Base-by-base conservation (phyloP, 257 asterid species). In the Jacaranda copaia region DNA sequence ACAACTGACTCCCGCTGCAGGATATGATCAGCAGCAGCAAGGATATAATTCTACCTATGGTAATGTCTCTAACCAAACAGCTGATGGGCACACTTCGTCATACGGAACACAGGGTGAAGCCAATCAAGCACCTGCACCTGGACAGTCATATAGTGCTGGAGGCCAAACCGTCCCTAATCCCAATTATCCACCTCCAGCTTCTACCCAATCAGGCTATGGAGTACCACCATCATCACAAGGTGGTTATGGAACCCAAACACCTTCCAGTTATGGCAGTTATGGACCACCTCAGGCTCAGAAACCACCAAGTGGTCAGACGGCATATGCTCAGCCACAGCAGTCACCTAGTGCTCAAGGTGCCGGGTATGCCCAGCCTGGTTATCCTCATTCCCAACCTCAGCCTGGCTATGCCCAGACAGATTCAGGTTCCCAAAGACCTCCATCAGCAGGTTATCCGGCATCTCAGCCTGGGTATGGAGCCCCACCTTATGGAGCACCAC, bases 1-100 rank as follows among this genome's bases (percentile, higher is more conserved):
- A 19, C 93, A 81, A 58, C 72, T 86, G 2, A 88, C 77, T 71
- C 73, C 93, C 0, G 70, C 63, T 40, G 70, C 91, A 15, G 93
- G 96, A 38, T 92, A 92, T 68, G 97, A 92, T 68, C 93, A 88
- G 84, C 97, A 86, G 76, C 96, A 93, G 68, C 97, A 91, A 79
- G 95, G 93, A 67, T 92, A 91, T 72, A 85, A 78, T 75, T 81
- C 97, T 15, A 16, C 88, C 67, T 73, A 81, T 61, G 83, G 86
- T 18, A 80, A 42, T n/a, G 74, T 55, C 45, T 39, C 89, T 15
- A 83, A 85, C 61, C 92, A 82, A 0, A 63, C 88, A 5, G 25
- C 85, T 0, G 99, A 91, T 9, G 85, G 88, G 45, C 88, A 88
- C 18, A 69, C 89, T 40, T 46, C 96, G 48, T 79, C 94, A 0